A percentile compares a stretch with the other conserved stretches of the same genome.
These are phyloP conservation scores for Cylindrodendrum hubeiense DNA, from an alignment of 2,329 filamentous ascomycete genomes.

Conservation along the genomic window DNA sequence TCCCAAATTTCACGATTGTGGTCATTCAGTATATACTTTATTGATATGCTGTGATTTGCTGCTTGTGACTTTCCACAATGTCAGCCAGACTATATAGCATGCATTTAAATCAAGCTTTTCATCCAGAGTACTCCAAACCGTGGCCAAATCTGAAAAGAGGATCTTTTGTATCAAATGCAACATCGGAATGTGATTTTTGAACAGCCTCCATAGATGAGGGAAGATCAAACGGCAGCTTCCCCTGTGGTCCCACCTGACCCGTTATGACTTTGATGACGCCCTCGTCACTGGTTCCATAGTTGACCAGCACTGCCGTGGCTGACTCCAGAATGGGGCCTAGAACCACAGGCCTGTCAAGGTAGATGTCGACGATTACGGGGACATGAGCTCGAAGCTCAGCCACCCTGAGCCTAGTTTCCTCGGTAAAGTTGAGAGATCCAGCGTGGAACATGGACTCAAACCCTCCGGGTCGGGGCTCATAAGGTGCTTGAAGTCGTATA, in stretches of 20 bases:
- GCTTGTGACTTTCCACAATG: too few relatives aligned
- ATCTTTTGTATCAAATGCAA: conserved; percentile 45
- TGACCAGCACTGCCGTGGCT: conserved; percentile 54
- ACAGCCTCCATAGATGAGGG: conserved; percentile 59
- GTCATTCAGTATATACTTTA: too few relatives aligned
- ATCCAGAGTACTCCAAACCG: conserved; percentile 41
- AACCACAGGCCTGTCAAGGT: conserved; percentile 55
- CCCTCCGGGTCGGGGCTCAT: conserved; percentile 50
- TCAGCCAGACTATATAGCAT: too few relatives aligned
- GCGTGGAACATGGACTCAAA: conserved; percentile 55
- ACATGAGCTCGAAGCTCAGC: conserved; percentile 52
- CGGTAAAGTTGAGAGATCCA: conserved; percentile 56
- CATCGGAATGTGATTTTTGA: conserved; percentile 45
- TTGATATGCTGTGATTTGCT: too few relatives aligned
- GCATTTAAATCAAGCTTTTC: neutral
- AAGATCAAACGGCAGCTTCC: conserved; percentile 54
- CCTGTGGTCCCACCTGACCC: conserved; percentile 51
- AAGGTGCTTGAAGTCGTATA: conserved; percentile 54
- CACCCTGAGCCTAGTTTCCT: conserved; percentile 41
- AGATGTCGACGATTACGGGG: conserved; percentile 58
- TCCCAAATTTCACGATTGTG: too few relatives aligned
- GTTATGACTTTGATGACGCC: conserved; percentile 60
- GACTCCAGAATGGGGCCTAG: conserved; percentile 55
- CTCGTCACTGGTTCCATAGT: conserved; percentile 54
- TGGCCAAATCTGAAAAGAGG: conserved; percentile 48